Conservation (phyloP, 2,329 filamentous ascomycete genomes). For the Claviceps sp. region DNA sequence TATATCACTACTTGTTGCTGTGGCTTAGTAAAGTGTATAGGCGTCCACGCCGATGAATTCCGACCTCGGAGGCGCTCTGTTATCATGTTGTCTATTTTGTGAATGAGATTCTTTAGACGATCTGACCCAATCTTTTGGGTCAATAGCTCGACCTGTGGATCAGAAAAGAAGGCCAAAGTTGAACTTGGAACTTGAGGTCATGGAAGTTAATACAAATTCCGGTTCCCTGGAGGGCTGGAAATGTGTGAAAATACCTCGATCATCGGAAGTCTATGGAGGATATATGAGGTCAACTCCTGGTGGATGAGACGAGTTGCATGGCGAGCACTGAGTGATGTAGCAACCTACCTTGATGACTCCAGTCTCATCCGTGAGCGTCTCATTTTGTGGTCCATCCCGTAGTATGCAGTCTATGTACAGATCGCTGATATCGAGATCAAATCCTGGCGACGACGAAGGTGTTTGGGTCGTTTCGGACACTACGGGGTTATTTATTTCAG, state of each 20-base stretch:
- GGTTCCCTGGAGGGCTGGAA: neutral
- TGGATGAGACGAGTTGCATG: neutral
- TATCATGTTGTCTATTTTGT: slow-evolving; percentile 8
- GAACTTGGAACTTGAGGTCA: slow-evolving; percentile 8
- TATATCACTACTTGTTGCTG: neutral
- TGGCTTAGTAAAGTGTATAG: slow-evolving; percentile 1
- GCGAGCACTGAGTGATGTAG: neutral
- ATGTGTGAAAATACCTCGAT: neutral
- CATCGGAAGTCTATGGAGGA: slow-evolving; percentile 1
- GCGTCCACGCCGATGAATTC: neutral
- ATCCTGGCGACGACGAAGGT: neutral
- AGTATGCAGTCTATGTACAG: slow-evolving; percentile 2
- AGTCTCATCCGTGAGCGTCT: slow-evolving; percentile 1
- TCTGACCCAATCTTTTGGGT: slow-evolving; percentile 8
- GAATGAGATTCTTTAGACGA: slow-evolving; percentile 7
- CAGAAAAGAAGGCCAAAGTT: slow-evolving; percentile 22
- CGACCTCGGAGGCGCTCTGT: neutral
- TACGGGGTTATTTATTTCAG: neutral
- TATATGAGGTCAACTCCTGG: neutral
- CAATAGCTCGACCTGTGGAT: slow-evolving; percentile 17
- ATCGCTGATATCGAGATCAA: neutral
- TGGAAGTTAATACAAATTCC: neutral
- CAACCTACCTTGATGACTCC: slow-evolving; percentile 2
- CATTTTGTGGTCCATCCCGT: neutral
- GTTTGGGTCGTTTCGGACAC: neutral